Evolutionary conservation across 176 grass and related monocot species (phyloP).

Genomic region (Eremochloa ophiuroides): DNA sequence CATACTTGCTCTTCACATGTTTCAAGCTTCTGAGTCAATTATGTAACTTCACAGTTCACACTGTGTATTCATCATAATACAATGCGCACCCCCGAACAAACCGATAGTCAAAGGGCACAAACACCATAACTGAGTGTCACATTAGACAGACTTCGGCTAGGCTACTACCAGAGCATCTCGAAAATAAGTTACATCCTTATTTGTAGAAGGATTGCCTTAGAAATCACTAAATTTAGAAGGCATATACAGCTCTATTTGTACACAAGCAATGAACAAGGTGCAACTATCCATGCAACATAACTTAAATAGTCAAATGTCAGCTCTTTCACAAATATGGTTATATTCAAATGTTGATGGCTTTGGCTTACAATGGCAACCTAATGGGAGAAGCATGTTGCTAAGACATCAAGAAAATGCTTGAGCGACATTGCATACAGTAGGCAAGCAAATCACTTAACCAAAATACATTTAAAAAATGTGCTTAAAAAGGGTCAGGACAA

Average conservation of each 20-base stretch:
- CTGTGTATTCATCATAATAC: not conserved
- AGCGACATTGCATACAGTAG: not conserved
- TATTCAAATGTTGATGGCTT: not conserved
- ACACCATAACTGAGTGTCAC: not conserved
- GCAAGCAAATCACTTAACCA: not conserved
- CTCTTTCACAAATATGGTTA: not conserved
- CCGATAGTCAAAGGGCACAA: not conserved
- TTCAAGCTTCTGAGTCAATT: too few relatives aligned
- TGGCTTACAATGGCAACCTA: not conserved
- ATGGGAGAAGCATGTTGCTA: not conserved
- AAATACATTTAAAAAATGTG: not conserved
- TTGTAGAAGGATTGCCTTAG: not conserved
- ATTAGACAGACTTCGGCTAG: not conserved
- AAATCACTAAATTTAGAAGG: not conserved
- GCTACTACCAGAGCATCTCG: not conserved
- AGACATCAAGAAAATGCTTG: not conserved
- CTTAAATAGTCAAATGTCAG: not conserved
- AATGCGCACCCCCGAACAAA: not conserved
- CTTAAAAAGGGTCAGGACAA: not conserved
- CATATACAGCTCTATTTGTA: not conserved
- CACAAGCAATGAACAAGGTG: too few relatives aligned
- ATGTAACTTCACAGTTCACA: too few relatives aligned
- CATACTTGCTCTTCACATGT: too few relatives aligned
- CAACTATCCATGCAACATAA: not conserved
- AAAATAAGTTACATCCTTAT: not conserved